Base-by-base conservation (phyloP, 768 basidiomycete species). In the Russula ochroleuca region DNA sequence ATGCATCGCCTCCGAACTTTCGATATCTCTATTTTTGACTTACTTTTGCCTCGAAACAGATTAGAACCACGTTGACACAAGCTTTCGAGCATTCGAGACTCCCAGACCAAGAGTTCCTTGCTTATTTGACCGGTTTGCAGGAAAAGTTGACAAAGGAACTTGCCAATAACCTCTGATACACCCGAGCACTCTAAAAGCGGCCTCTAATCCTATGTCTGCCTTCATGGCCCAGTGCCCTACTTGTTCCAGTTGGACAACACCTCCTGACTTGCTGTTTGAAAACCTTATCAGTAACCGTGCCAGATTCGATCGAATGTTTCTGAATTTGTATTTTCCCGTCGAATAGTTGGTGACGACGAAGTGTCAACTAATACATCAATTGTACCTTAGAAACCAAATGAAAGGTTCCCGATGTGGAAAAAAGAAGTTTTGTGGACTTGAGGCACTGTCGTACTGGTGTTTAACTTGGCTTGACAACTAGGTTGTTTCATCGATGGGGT, bases 61-160 rank as follows among this genome's bases (percentile, higher is more conserved):
- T 92, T 45, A 81, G 82, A 58, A 86, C 87, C 0, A 88, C 92
- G 69, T 82, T 94, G 17, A 81, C 76, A 0, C 90, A 94, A 74
- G 87, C 85, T 0, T 74, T 84, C 45, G 83, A 89, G 33, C 77
- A 92, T 68, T 90, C 91, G 19, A 79, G 85, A 3, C 80, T 94
- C 35, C 89, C 90, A 1, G 85, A 88, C 59, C 78, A 80, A 64
- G 91, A 91, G 51, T 76, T 93, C 1, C 72, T 83, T 19, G 75
- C 76, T 3, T 91, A 91, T 70, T 76, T 94, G 43, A 78, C 78
- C 53, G 78, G 83, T 28, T 81, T 93, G 68, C 92, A 93, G 71
- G 81, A 77, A 63, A 87, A 90, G 56, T 82, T 90, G 57, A 82
- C 85, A 23, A 80, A 79, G 53, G 81, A 83, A 19, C 79, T 89